Base-by-base conservation (phyloP, 1,284 basidiomycete genomes). In the Cryptococcus deneoformans region DNA sequence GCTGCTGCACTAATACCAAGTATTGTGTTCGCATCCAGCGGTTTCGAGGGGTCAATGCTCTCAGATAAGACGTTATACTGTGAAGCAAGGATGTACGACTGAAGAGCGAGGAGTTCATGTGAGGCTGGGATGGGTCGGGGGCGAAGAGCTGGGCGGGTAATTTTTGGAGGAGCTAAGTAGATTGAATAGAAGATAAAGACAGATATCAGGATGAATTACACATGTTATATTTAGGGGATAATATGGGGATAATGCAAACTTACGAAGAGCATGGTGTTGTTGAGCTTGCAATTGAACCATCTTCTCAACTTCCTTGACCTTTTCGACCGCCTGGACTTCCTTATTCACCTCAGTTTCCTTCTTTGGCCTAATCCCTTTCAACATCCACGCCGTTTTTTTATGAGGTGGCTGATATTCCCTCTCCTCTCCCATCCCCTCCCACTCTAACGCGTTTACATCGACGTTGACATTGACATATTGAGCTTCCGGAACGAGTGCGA, bases 51-150 rank as follows among this genome's bases (percentile, higher is more conserved):
- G 58, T 77, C 69, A 29, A 72, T 44, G 45, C 59, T 38, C 3
- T 52, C n/a, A 0, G 69, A 65, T n/a, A 78, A 66, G 14, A 63
- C 39, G 58, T 75, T 66, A 55, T 68, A 67, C 6, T 61, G 56
- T 2, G 67, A 66, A 46, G 72, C 65, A 20, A 75, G 62, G 38
- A 77, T 61, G 59, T 72, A 77, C 0, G 72, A 72, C 59, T 77
- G 76, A 8, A 78, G 64, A 3, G 76, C 77, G 11, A 78, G 67
- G 2, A 78, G 67, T 58, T 78, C 75, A 63, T 77, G 74, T 1
- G 70, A 56, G 0, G 56, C 29, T 1, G 76, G 73, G 6, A 76
- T 58, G 5, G 72, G 68, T 52, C 67, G 70, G 14, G 65, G 20
- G 3, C 38, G 34, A 2, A 61, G 42, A 5, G 56, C 54, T 10